These are phyloP conservation scores for Leavenworthia alabamica DNA, from an alignment of 345 rosid species.

Conservation along the genomic window DNA sequence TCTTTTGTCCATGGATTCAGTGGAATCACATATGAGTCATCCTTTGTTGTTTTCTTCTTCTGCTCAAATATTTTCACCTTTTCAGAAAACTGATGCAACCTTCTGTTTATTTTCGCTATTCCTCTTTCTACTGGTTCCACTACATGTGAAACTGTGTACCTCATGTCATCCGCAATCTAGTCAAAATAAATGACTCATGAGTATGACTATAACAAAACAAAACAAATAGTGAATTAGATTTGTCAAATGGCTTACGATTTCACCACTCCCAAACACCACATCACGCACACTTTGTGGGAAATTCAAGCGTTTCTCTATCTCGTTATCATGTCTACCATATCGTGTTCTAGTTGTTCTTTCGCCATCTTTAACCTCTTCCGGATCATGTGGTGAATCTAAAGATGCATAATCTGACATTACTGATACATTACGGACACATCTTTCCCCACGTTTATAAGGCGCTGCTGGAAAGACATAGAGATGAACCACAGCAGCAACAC, in stretches of 20 bases:
- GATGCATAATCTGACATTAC: conserved; percentile 95
- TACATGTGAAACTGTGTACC: conserved; percentile 92
- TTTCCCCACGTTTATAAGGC: conserved; percentile 95
- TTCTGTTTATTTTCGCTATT: conserved; percentile 75
- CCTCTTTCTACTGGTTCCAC: conserved; percentile 99
- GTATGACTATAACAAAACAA: neutral
- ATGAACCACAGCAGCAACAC: conserved; percentile 90
- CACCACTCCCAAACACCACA: conserved; percentile 92
- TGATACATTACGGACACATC: conserved; percentile 97
- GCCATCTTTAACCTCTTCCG: conserved; percentile 85
- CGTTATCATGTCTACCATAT: conserved; percentile 51
- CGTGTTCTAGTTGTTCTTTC: conserved; percentile 61
- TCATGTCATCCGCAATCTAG: conserved; percentile 98
- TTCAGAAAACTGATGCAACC: conserved; percentile 79
- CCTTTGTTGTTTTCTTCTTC: conserved; percentile 63
- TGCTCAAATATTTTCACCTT: conserved; percentile 75
- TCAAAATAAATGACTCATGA: neutral
- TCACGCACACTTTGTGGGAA: conserved; percentile 96
- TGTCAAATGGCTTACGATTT: conserved; percentile 55
- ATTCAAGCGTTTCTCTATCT: conserved; percentile 66
- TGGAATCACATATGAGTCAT: conserved; percentile 80
- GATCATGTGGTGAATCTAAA: conserved; percentile 79
- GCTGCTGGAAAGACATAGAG: conserved; percentile 87
- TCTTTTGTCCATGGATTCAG: conserved; percentile 68
- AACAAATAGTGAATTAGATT: neutral